phyloP scores from a whole-genome alignment of 2,329 filamentous ascomycete genomes.

The Xylariales sp. region DNA sequence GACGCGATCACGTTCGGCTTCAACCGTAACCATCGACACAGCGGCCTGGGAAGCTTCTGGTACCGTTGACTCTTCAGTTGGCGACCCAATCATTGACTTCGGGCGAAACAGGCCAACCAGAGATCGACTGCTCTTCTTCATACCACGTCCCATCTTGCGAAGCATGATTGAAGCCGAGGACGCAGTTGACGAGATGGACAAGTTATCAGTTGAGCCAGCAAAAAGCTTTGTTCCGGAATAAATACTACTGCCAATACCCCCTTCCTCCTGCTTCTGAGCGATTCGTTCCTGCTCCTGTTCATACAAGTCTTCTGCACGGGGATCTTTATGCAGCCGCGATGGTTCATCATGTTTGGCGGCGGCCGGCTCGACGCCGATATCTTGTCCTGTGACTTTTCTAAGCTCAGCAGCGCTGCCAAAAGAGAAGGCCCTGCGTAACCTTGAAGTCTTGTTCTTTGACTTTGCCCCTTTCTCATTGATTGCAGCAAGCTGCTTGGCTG shows the following conservation, averaged over 20 bases:
- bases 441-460: slow-evolving; percentile 85
- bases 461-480: slow-evolving; percentile 83
- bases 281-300: slow-evolving; percentile 93
- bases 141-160: slow-evolving; percentile 97
- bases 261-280: slow-evolving; percentile 90
- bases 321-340: slow-evolving; percentile 73
- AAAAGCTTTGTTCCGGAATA: slow-evolving; percentile 90
- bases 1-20: slow-evolving; percentile 87
- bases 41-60: slow-evolving; percentile 80
- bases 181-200: slow-evolving; percentile 90
- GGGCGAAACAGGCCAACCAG: slow-evolving; percentile 94
- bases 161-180: slow-evolving; percentile 94
- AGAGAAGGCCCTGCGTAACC: slow-evolving; percentile 90
- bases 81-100: slow-evolving; percentile 86
- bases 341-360: slow-evolving; percentile 53
- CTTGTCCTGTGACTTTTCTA: slow-evolving; percentile 76
- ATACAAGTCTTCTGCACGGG: slow-evolving; percentile 71
- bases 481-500: slow-evolving; percentile 86
- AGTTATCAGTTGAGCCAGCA: slow-evolving; percentile 90
- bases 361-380: slow-evolving; percentile 52
- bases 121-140: slow-evolving; percentile 93
- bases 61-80: slow-evolving; percentile 74
- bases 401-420: slow-evolving; percentile 96
- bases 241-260: slow-evolving; percentile 90
- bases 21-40: slow-evolving; percentile 94